A percentile compares a stretch with the other conserved stretches of the same genome.
Evolutionary conservation across 768 basidiomycete species (phyloP).

Genomic region (Ramaria sp.): DNA sequence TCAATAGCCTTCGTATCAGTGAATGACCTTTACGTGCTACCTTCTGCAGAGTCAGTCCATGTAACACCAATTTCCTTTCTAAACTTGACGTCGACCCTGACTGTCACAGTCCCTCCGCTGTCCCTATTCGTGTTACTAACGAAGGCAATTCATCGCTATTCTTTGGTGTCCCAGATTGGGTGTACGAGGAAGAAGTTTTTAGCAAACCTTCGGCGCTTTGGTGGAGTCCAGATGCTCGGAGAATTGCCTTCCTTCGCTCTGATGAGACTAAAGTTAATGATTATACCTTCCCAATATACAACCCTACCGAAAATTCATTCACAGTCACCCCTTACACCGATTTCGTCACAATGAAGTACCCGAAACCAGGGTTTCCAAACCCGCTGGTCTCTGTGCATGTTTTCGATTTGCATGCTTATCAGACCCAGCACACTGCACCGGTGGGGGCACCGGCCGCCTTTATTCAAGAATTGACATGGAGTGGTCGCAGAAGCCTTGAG

Average conservation of each 20-base stretch:
- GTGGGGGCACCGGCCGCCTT: slow-evolving; percentile 19
- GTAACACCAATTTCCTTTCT: background rate
- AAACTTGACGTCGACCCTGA: background rate
- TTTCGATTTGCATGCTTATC: slow-evolving; percentile 61
- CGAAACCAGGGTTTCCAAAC: slow-evolving; percentile 85
- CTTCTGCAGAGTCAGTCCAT: slow-evolving; percentile 47
- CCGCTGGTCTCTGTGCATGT: slow-evolving; percentile 76
- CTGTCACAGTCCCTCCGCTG: slow-evolving; percentile 22
- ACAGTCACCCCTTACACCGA: slow-evolving; percentile 70
- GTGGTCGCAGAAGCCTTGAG: slow-evolving; percentile 38
- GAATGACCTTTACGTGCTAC: slow-evolving; percentile 84
- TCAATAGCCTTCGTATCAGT: slow-evolving; percentile 77
- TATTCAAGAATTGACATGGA: slow-evolving; percentile 59
- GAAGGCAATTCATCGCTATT: slow-evolving; percentile 79
- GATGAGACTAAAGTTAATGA: slow-evolving; percentile 86
- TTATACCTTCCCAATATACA: slow-evolving; percentile 86
- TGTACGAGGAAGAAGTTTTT: slow-evolving; percentile 91
- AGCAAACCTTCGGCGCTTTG: slow-evolving; percentile 64
- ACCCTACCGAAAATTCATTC: slow-evolving; percentile 62
- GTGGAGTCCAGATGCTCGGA: slow-evolving; percentile 65
- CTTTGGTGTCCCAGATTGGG: slow-evolving; percentile 96
- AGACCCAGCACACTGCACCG: slow-evolving; percentile 16
- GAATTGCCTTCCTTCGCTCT: slow-evolving; percentile 73
- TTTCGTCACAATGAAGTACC: slow-evolving; percentile 59
- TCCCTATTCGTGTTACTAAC: slow-evolving; percentile 65